Conservation (phyloP, 306 rosid genomes). For the Albizia julibrissin region DNA sequence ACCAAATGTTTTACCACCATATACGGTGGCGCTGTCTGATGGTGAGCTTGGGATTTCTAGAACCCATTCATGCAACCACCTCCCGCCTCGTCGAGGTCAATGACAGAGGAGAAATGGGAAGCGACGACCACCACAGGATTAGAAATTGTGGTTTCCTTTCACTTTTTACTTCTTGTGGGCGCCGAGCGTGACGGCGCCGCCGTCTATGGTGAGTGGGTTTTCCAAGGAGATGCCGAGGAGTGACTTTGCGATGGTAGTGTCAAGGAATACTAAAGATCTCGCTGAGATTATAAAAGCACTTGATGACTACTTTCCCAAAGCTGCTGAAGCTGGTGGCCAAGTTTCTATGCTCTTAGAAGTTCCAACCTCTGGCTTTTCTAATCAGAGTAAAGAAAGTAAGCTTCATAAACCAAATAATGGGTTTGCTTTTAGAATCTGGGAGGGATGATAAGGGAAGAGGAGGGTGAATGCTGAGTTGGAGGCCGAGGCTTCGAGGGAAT, state of each 20-base stretch:
- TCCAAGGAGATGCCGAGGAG: constrained; percentile 64
- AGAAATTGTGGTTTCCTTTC: too few relatives aligned
- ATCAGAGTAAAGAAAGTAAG: constrained; percentile 66
- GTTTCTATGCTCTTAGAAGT: constrained; percentile 61
- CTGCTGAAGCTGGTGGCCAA: constrained; percentile 74
- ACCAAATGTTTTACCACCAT: too few relatives aligned
- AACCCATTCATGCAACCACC: constrained; percentile 75
- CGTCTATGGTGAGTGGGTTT: constrained; percentile 62
- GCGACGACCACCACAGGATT: constrained; percentile 60
- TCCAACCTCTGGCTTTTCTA: constrained; percentile 61
- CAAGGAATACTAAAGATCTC: constrained; percentile 76
- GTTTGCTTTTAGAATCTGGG: neutral
- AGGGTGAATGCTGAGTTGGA: too few relatives aligned
- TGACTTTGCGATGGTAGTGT: constrained; percentile 87
- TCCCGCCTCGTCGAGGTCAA: constrained; percentile 53
- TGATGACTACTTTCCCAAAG: constrained; percentile 84
- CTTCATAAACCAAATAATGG: neutral
- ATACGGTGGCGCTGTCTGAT: too few relatives aligned
- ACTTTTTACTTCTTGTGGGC: constrained; percentile 33
- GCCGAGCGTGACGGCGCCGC: constrained; percentile 58
- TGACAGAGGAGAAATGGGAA: constrained; percentile 86
- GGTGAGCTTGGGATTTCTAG: constrained; percentile 98
- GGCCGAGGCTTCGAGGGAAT: too few relatives aligned
- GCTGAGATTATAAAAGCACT: constrained; percentile 86
- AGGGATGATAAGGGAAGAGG: too few relatives aligned